Base-by-base conservation (phyloP, 2,329 filamentous ascomycete species). In the Fusarium devonianum region DNA sequence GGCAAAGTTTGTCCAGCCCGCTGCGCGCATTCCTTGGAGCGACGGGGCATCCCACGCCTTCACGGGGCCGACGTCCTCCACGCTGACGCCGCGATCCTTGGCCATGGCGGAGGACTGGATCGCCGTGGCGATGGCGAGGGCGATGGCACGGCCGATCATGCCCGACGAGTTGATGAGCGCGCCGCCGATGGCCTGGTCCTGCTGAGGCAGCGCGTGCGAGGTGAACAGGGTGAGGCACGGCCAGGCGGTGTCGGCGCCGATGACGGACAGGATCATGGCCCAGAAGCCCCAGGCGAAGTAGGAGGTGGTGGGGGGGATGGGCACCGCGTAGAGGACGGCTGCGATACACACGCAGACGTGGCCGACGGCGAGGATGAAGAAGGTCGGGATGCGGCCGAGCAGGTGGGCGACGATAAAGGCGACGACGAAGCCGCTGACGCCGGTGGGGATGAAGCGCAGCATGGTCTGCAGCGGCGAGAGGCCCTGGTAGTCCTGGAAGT, bases 201-300 rank as follows among this genome's bases (percentile, higher is more conserved):
- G 80, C 1, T 75, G 72, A 0, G 85, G 82, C 1, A 90, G 74
- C 0, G 80, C 75, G 52, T 83, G 82, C 0, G 85, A 86, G 0
- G 82, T 86, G 64, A 87, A 88, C 1, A 90, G 75, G 0, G 83
- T 85, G 13, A 89, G 71, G 4, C 81, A 81, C 0, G 86, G 86
- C 75, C 83, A 88, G 0, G 85, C 76, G 0, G 83, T 86, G 63
- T 90, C 86, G 3, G 85, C 83, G 22, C 87, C 86, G 25, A 87
- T 74, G 7, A 88, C 85, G 6, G 79, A 78, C 4, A 90, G 71
- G 0, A 85, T 69, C 82, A 89, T 89, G 7, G 86, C 85, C 2
- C 80, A 80, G 14, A 90, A 75, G 0, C 82, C 85, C 57, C 80
- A 87, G 3, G 87, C 86, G 66, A 86, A 89, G 70, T 89, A 90